These are phyloP conservation scores for Mortierella sp. DNA, from an alignment of 371 early-diverging fungal species.

Conservation along the genomic window DNA sequence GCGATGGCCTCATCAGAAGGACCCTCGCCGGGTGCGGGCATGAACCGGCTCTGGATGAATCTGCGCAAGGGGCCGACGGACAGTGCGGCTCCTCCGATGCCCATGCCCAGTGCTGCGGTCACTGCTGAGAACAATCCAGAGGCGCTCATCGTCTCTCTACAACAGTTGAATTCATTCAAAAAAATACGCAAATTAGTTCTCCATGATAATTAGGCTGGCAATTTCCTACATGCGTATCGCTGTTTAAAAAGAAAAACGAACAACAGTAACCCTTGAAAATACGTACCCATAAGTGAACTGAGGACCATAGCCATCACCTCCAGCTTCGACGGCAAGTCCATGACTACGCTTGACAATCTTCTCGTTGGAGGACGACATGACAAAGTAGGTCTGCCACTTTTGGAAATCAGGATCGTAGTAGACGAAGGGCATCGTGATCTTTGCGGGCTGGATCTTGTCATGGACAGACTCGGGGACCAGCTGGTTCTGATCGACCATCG, in stretches of 20 bases:
- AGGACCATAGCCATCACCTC: slow-evolving; percentile 66
- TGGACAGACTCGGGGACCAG: slow-evolving; percentile 59
- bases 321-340: slow-evolving; percentile 60
- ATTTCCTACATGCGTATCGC: too few species aligned
- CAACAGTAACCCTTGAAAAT: neutral
- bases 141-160: slow-evolving; percentile 67
- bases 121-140: slow-evolving; percentile 60
- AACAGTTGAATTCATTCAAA: too few species aligned
- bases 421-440: slow-evolving; percentile 57
- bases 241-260: neutral
- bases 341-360: slow-evolving; percentile 70
- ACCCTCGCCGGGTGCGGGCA: slow-evolving; percentile 73
- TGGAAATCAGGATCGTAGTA: slow-evolving; percentile 62
- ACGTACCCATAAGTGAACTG: slow-evolving; percentile 65
- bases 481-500: slow-evolving; percentile 61
- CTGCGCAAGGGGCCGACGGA: slow-evolving; percentile 59
- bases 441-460: slow-evolving; percentile 43
- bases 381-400: slow-evolving; percentile 73
- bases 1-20: slow-evolving; percentile 66
- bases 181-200: too few species aligned
- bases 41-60: slow-evolving; percentile 57
- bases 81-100: slow-evolving; percentile 38
- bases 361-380: slow-evolving; percentile 71
- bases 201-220: too few species aligned
- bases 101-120: slow-evolving; percentile 55